phyloP scores from a whole-genome alignment of 306 rosid species.

The Rosa multiflora region DNA sequence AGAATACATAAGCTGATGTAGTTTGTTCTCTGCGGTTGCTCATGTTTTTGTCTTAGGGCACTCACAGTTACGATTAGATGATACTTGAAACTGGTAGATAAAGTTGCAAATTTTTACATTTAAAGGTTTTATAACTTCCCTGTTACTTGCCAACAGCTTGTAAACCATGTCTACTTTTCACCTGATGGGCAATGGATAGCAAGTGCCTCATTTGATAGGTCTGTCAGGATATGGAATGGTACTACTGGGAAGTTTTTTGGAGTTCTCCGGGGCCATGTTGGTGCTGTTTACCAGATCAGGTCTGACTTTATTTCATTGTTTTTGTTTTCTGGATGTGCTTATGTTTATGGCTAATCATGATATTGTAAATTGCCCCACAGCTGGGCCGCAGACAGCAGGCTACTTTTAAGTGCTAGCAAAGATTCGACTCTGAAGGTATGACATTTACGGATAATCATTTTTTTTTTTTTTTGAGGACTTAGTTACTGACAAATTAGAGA shows the following conservation, averaged over 20 bases:
- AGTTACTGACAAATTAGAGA: neutral
- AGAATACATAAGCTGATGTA: neutral
- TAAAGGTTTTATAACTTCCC: conserved; percentile 8
- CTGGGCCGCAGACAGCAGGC: conserved; percentile 99
- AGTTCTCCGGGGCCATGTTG: conserved; percentile 89
- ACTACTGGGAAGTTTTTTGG: conserved; percentile 76
- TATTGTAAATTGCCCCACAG: conserved; percentile 41
- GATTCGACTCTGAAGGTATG: conserved; percentile 91
- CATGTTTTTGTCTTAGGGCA: neutral
- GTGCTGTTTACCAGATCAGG: conserved; percentile 96
- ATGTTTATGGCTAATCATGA: conserved; percentile 23
- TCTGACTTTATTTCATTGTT: conserved; percentile 23
- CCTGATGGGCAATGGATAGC: conserved; percentile 99
- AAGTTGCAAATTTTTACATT: conserved; percentile 16
- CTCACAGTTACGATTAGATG: neutral
- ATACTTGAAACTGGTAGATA: neutral
- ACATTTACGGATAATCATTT: neutral
- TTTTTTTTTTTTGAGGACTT: neutral
- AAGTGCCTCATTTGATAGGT: conserved; percentile 92
- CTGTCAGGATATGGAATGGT: conserved; percentile 90
- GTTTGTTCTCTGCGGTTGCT: conserved; percentile 1
- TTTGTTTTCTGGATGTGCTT: conserved; percentile 1
- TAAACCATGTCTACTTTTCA: conserved; percentile 88
- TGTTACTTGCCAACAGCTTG: conserved; percentile 55
- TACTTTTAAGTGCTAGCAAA: conserved; percentile 87